Conservation (phyloP, 495 filamentous ascomycete genomes). For the Pseudotulostoma volvatum region DNA sequence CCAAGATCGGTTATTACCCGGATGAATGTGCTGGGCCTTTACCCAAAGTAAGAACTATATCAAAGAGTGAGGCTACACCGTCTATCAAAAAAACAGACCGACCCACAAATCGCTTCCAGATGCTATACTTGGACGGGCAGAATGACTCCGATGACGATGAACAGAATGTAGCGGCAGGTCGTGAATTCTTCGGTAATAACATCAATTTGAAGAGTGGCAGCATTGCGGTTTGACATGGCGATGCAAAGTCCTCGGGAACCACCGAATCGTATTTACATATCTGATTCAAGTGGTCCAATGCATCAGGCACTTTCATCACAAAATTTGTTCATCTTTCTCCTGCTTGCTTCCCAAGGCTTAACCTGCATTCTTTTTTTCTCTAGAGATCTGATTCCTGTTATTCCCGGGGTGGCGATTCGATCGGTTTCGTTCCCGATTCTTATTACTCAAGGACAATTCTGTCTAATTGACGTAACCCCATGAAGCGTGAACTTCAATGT, state of each 20-base stretch:
- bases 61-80: background rate
- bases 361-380: no score
- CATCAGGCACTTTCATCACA: no score
- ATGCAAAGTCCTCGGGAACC: no score
- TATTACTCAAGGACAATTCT: no score
- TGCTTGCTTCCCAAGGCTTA: background rate
- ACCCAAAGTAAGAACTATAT: background rate
- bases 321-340: background rate
- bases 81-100: background rate
- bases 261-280: no score
- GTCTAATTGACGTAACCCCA: no score
- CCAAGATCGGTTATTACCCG: constrained; percentile 50
- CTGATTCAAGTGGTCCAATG: no score
- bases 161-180: background rate
- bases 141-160: background rate
- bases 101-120: background rate
- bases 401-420: no score
- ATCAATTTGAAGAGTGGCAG: background rate
- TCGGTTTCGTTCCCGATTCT: no score
- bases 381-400: no score
- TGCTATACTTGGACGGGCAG: background rate
- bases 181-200: background rate
- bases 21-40: constrained; percentile 58
- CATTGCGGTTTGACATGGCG: background rate
- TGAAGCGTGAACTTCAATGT: no score